A percentile compares a stretch with the other conserved stretches of the same genome.
Conservation (phyloP, 768 basidiomycete species). For the Boletus sp. region DNA sequence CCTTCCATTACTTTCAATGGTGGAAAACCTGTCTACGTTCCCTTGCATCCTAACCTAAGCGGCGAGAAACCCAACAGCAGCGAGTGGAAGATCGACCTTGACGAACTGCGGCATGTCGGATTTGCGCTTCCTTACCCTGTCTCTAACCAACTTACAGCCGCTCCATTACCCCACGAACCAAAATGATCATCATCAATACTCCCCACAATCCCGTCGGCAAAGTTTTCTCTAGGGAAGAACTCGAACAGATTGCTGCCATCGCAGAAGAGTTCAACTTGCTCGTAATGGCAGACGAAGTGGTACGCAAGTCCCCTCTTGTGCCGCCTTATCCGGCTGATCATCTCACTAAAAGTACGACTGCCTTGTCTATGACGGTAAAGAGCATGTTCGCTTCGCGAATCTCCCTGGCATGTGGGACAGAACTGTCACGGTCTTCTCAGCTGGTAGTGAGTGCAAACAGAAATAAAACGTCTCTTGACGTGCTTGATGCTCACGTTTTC, state of each 20-base stretch:
- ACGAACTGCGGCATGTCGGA: constrained; percentile 70
- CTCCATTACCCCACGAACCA: constrained; percentile 85
- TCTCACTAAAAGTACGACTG: constrained; percentile 74
- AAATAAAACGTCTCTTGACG: background rate
- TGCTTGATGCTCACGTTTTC: background rate
- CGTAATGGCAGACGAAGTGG: constrained; percentile 96
- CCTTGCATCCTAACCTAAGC: constrained; percentile 80
- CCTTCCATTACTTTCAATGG: constrained; percentile 93
- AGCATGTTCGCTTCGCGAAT: constrained; percentile 89
- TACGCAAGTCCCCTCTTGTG: constrained; percentile 37
- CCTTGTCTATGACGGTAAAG: constrained; percentile 81
- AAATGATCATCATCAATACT: constrained; percentile 94
- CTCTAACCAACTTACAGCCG: constrained; percentile 42
- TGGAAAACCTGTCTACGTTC: constrained; percentile 91
- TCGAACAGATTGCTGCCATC: constrained; percentile 80
- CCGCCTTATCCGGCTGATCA: background rate
- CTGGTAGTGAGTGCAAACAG: constrained; percentile 66
- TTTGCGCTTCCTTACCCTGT: background rate
- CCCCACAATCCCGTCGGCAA: constrained; percentile 99
- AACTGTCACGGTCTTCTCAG: constrained; percentile 94
- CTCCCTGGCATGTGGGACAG: constrained; percentile 99
- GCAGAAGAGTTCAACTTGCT: constrained; percentile 92
- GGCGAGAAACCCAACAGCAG: constrained; percentile 51
- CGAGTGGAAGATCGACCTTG: constrained; percentile 90
- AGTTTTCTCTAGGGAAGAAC: constrained; percentile 82